Evolutionary conservation across 23 red algal genomes (phyloP), one percentile per base, ranked within the genome.

Genomic region (Chondrus crispus): DNA sequence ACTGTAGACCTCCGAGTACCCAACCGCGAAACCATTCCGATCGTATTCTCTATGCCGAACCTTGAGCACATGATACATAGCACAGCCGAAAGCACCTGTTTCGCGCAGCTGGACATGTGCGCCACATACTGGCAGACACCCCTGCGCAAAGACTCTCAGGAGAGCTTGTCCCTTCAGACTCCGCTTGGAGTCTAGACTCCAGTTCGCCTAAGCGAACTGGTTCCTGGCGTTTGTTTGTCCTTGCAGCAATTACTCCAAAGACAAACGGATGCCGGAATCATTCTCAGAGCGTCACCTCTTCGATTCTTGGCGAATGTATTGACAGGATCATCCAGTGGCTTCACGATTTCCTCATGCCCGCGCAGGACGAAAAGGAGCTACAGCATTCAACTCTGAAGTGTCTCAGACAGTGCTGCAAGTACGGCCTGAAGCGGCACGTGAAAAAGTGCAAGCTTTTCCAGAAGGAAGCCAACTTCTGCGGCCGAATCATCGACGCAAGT

Each of bases 1-100:
- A 82, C 40, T 12, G 77, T 82, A 13, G 77, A 82, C 26, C 28
- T 82, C 9, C 46, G 77, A 51, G 77, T 19, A 51, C 46, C 51
- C 46, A 82, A 1, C 26, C 10, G 10, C 12, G 29, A 44, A 20
- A 60, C 45, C 33, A 20, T 82, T n/a, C 1, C 45, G 22, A 60
- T 58, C 11, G 29, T 20, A 53, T 58, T 47, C 28, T 41, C 71
- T 14, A 76, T 76, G 13, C 2, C 28, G 38, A 22, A 76, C 24
- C 43, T 76, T 10, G 71, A 76, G 43, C 19, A 41, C 38, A 39
- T 47, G 0, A 41, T 44, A 26, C 28, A 76, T n/a, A 24, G 1
- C 0, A 76, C 20, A 28, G 71, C 71, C 28, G 28, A 10, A 11
- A 76, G 71, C 12, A 1, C 9, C 33, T 11, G 1, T n/a, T 41